Base-by-base conservation (phyloP, 2,329 filamentous ascomycete genomes). In the Pseudopyrenochaeta lycopersici region DNA sequence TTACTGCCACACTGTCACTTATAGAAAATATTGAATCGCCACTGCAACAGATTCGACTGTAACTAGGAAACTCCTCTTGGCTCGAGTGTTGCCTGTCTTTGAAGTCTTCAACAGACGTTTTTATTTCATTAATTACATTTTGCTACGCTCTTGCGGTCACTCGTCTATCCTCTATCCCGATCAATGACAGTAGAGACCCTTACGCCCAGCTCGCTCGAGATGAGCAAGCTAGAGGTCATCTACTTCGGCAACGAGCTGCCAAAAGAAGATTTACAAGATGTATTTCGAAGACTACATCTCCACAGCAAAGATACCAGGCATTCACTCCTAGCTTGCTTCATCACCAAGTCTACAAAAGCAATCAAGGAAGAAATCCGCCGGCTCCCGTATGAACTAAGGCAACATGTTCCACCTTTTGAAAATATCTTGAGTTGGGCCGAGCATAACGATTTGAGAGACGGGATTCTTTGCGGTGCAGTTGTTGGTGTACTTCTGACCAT, bases 191-290 rank as follows among this genome's bases (percentile, higher is more conserved):
- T 39, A 36, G 12, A n/a, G 14, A 49, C 36, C 35, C 20, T 21
- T 35, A 15, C 11, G 35, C 10, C 44, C 43, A 72, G 33, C 33
- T 17, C 33, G 33, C 33, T 36, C 33, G n/a, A 36, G 14, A 36
- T 36, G 33, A 36, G 33, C 33, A 36, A 36, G 12, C 17, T 74
- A 64, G 71, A 69, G 52, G 41, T 81, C 31, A 45, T 73, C 33
- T 81, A 76, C 62, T 82, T 82, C 64, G 74, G 76, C 57, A 80
- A 82, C 51, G 80, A 82, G 54, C 80, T 83, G 46, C 80, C 81
- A 0, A 71, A 67, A n/a, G 80, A 81, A 31, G 76, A 82, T 54
- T 58, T 81, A 9, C 54, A 70, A 20, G 61, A 73, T 20, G 56
- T 82, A 0, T 69, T 78, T 39, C 78, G 80, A 7, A 60, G 68